A percentile compares a stretch with the other conserved stretches of the same genome.
Conservation (phyloP, 139 green algal genomes). For the Picochlorum sp. region DNA sequence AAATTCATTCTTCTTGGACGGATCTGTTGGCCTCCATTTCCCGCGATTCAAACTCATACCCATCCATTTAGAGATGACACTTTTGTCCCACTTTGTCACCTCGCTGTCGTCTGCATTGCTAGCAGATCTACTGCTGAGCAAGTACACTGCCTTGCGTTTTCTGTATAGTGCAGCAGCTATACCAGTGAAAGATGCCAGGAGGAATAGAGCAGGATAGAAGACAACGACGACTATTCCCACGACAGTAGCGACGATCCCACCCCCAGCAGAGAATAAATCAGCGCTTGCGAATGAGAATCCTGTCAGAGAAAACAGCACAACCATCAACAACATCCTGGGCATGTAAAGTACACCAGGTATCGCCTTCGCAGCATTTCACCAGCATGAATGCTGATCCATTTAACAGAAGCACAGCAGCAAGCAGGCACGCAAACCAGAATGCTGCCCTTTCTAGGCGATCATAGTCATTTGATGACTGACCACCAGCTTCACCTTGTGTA, state of each 20-base stretch:
- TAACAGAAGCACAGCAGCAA: not conserved
- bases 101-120: not conserved
- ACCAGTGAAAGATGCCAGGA: not conserved
- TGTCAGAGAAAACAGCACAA: slow-evolving; percentile 5
- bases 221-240: slow-evolving; percentile 10
- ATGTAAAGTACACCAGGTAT: slow-evolving; percentile 14
- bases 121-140: slow-evolving; percentile 2
- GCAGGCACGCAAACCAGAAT: slow-evolving; percentile 11
- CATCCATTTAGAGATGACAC: slow-evolving; percentile 8
- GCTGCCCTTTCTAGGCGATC: not conserved
- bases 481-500: not conserved
- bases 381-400: slow-evolving; percentile 7
- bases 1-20: slow-evolving; percentile 9
- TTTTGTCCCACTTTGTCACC: slow-evolving; percentile 7
- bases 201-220: slow-evolving; percentile 6
- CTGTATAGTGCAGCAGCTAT: slow-evolving; percentile 2
- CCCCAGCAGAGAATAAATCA: not conserved
- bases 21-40: slow-evolving; percentile 9
- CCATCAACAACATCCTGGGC: slow-evolving; percentile 6
- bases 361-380: slow-evolving; percentile 7
- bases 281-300: not conserved
- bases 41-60: slow-evolving; percentile 15
- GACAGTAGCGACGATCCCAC: slow-evolving; percentile 1
- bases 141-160: slow-evolving; percentile 10
- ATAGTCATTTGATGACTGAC: not conserved